Base-by-base conservation (phyloP, 257 asterid species). In the Gardenia jasminoides region DNA sequence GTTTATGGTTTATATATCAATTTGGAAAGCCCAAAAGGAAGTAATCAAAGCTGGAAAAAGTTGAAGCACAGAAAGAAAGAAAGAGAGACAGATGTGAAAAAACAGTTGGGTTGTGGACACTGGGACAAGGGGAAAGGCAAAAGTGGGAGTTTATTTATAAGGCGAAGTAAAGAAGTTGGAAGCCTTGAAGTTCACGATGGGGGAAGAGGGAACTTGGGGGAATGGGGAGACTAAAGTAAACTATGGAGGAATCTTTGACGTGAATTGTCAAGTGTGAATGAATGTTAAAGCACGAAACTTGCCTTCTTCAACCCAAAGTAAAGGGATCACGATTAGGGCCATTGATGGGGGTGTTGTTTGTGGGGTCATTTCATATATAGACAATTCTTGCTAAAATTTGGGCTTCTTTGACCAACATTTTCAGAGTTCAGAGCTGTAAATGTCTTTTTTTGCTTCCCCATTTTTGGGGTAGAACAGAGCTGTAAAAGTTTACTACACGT, bases 81-180 rank as follows among this genome's bases (percentile, higher is more conserved):
- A 58, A 54, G 69, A 46, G 28, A 62, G 41, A 36, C 41, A 36
- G 64, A 41, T 3, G 28, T 78, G 33, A 16, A n/a, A 52, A 48
- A 30, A 1, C 3, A 67, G 44, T 61, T 39, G 44, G 30, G 48
- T 7, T 74, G 36, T 30, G 61, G 76, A 75, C 31, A 43, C 67
- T 54, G 62, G 67, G 33, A 26, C 36, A 24, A 22, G 31, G 24
- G 72, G 22, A 28, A 72, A 67, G 75, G 52, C 69, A 65, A 59
- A 72, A 41, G 39, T 26, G 30, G 30, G 73, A 41, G 76, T 22
- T 26, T 84, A 84, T 84, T 81, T 84, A 84, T 84, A 81, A 67
- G 74, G 43, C n/a, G n/a, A n/a, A n/a, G 41, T 36, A 36, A 36
- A 19, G 46, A 66, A 17, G 20, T 66, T 13, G 56, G 56, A 46